phyloP scores from a whole-genome alignment of 257 asterid genomes.

The Scutellaria minor region DNA sequence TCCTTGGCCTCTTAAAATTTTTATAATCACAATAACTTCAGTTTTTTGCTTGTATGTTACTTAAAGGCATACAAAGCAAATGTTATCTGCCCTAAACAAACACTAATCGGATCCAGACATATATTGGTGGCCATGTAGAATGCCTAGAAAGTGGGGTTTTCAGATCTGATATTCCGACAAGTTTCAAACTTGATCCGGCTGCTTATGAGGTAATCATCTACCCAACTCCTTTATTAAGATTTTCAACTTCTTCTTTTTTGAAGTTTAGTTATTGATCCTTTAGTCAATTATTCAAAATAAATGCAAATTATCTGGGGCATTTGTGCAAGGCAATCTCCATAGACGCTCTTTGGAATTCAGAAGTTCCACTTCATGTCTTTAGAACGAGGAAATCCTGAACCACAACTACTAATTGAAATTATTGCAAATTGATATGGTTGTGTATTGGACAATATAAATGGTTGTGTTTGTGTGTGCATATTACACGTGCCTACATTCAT shows the following conservation, averaged over 20 bases:
- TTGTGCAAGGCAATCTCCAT: slow-evolving; percentile 19
- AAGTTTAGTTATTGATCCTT: slow-evolving; percentile 58
- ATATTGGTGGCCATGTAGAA: slow-evolving; percentile 98
- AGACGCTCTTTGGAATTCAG: slow-evolving; percentile 24
- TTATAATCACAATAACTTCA: slow-evolving; percentile 33
- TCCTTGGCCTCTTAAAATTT: slow-evolving; percentile 25
- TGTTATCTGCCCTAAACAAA: slow-evolving; percentile 93
- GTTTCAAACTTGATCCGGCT: no score
- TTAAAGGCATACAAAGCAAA: slow-evolving; percentile 92
- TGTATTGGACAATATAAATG: neutral
- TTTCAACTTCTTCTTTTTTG: no score
- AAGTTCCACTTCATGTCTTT: slow-evolving; percentile 23
- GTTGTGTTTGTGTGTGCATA: slow-evolving; percentile 1
- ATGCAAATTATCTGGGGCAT: slow-evolving; percentile 26
- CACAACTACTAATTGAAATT: slow-evolving; percentile 4
- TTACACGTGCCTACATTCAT: neutral
- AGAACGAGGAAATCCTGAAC: slow-evolving; percentile 21
- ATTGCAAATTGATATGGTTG: slow-evolving; percentile 17
- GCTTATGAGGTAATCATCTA: no score
- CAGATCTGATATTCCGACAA: no score
- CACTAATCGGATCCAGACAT: slow-evolving; percentile 98
- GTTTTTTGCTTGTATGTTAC: slow-evolving; percentile 37
- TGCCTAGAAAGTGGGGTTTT: slow-evolving; percentile 7
- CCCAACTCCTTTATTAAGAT: no score
- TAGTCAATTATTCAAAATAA: neutral